phyloP scores from a whole-genome alignment of 192 early-diverging fungal genomes.

The Coemansia sp. region DNA sequence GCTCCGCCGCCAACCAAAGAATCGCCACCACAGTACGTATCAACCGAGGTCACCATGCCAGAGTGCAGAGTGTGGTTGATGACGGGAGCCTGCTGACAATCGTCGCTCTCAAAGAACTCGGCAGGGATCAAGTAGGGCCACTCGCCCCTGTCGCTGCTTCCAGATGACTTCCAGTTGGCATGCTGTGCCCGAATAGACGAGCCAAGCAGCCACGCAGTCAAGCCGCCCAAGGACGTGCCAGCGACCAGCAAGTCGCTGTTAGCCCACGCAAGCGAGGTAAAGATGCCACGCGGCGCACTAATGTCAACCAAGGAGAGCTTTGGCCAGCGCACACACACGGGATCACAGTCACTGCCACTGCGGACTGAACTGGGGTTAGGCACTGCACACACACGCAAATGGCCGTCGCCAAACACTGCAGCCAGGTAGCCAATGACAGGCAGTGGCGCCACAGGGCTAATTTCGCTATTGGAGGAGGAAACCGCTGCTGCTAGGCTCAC shows the following conservation, averaged over 20 bases:
- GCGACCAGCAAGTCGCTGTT: constrained; percentile 27
- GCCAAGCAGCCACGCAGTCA: constrained; percentile 22
- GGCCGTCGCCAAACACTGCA: constrained; percentile 39
- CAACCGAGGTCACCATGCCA: not conserved
- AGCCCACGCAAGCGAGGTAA: constrained; percentile 35
- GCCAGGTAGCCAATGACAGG: constrained; percentile 24
- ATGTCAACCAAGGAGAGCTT: constrained; percentile 21
- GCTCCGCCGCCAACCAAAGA: not conserved
- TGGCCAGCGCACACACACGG: constrained; percentile 32
- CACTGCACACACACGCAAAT: constrained; percentile 31
- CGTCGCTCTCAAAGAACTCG: not conserved
- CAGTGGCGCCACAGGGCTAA: not conserved
- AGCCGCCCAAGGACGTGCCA: constrained; percentile 18
- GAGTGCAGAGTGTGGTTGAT: constrained; percentile 20
- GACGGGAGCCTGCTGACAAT: constrained; percentile 8
- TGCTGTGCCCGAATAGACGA: constrained; percentile 8
- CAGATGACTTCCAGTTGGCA: not conserved
- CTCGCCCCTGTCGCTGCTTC: not conserved
- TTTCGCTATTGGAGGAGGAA: not conserved
- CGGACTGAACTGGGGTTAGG: constrained; percentile 11
- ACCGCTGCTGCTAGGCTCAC: constrained; percentile 13
- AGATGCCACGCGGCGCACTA: constrained; percentile 19
- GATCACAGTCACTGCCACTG: not conserved
- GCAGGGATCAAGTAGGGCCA: constrained; percentile 12
- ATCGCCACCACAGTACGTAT: constrained; percentile 1